Conservation (phyloP, 805 yeast species). For the Pichia nakasei region DNA sequence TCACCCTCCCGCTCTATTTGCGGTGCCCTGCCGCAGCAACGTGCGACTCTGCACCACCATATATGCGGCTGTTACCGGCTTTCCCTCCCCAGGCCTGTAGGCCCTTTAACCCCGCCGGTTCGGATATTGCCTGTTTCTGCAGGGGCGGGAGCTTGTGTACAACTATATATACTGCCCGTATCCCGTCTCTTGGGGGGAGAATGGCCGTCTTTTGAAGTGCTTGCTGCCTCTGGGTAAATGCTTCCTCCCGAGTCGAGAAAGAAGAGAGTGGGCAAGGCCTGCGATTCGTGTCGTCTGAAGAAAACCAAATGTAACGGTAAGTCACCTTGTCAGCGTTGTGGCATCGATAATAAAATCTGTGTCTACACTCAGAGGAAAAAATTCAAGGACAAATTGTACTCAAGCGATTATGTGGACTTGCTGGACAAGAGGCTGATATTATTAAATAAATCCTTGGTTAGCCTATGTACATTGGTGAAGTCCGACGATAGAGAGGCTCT, state of each 20-base stretch:
- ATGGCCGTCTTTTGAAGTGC: too few species aligned
- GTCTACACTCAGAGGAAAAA: slow-evolving; percentile 49
- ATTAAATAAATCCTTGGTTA: slow-evolving; percentile 41
- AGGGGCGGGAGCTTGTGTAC: not conserved
- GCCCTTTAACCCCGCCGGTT: too few species aligned
- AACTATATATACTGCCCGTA: too few species aligned
- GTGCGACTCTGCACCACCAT: too few species aligned
- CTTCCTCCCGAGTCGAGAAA: slow-evolving; percentile 21
- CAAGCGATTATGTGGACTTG: slow-evolving; percentile 54
- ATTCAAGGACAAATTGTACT: slow-evolving; percentile 45
- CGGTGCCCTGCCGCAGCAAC: too few species aligned
- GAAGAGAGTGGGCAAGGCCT: slow-evolving; percentile 55
- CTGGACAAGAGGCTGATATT: slow-evolving; percentile 50
- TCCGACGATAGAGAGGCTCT: slow-evolving; percentile 2
- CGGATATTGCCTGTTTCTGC: not conserved
- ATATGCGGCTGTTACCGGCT: too few species aligned
- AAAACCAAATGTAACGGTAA: slow-evolving; percentile 59
- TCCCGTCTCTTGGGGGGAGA: too few species aligned
- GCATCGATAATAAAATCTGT: slow-evolving; percentile 48
- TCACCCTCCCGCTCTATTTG: too few species aligned
- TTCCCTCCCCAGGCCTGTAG: too few species aligned
- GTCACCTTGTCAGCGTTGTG: slow-evolving; percentile 51
- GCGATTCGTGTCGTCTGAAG: slow-evolving; percentile 54
- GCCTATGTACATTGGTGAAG: slow-evolving; percentile 25
- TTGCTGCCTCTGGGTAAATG: not conserved